Evolutionary conservation across 495 filamentous ascomycete species (phyloP).

Genomic region (Glonium stellatum): DNA sequence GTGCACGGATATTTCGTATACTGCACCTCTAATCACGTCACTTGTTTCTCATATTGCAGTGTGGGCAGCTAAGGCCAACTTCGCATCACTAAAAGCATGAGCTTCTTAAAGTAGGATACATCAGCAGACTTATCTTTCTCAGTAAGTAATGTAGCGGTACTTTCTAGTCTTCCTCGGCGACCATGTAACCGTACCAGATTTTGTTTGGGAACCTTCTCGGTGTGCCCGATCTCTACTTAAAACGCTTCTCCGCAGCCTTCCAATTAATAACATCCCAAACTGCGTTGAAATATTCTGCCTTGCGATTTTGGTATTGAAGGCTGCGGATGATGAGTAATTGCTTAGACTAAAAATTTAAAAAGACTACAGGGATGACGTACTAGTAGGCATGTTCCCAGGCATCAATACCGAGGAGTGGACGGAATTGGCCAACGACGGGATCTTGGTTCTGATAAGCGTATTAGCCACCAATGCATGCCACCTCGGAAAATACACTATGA

Average conservation of each 20-base stretch:
- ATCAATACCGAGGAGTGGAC: slow-evolving; percentile 85
- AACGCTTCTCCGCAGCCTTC: slow-evolving; percentile 87
- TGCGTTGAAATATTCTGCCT: slow-evolving; percentile 94
- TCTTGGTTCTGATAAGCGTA: slow-evolving; percentile 66
- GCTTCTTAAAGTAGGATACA: too few relatives aligned
- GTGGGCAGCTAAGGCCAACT: too few relatives aligned
- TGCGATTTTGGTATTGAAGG: slow-evolving; percentile 96
- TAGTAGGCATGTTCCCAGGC: slow-evolving; percentile 93
- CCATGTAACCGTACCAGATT: too few relatives aligned
- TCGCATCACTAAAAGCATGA: too few relatives aligned
- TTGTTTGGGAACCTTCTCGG: too few relatives aligned
- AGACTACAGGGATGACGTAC: slow-evolving; percentile 37
- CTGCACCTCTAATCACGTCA: too few relatives aligned
- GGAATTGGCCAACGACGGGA: slow-evolving; percentile 79
- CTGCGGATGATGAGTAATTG: slow-evolving; percentile 37
- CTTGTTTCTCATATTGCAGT: too few relatives aligned
- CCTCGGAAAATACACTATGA: too few relatives aligned
- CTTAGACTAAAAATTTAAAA: not conserved
- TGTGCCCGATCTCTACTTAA: slow-evolving; percentile 36
- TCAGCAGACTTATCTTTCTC: too few relatives aligned
- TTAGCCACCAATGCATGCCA: not conserved
- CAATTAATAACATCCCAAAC: slow-evolving; percentile 99
- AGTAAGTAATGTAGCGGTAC: too few relatives aligned
- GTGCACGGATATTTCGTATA: too few relatives aligned
- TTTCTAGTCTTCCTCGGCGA: too few relatives aligned